phyloP scores from a whole-genome alignment of 176 grass and related monocot genomes.

The Dactylis glomerata region DNA sequence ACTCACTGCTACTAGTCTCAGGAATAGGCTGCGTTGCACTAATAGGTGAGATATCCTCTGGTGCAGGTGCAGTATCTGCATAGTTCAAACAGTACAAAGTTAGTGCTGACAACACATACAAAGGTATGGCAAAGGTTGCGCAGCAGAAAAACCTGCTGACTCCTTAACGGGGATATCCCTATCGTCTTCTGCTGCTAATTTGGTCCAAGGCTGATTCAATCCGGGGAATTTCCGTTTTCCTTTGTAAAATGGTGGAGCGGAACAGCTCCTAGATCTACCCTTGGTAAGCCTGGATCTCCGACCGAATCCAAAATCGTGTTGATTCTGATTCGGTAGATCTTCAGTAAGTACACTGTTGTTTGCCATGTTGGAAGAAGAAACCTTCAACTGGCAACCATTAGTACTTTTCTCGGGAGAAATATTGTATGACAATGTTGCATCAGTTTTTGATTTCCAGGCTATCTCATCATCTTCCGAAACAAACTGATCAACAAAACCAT shows the following conservation, averaged over 20 bases:
- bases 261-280: slow-evolving; percentile 57
- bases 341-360: slow-evolving; percentile 26
- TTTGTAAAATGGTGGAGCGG: slow-evolving; percentile 87
- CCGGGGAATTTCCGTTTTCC: slow-evolving; percentile 66
- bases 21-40: slow-evolving; percentile 51
- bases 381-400: slow-evolving; percentile 18
- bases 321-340: slow-evolving; percentile 32
- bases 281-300: slow-evolving; percentile 30
- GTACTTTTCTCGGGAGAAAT: slow-evolving; percentile 38
- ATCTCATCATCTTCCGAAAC: slow-evolving; percentile 37
- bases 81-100: slow-evolving; percentile 16
- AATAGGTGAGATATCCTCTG: slow-evolving; percentile 24
- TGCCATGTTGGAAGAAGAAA: slow-evolving; percentile 12
- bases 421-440: slow-evolving; percentile 22
- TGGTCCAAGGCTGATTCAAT: slow-evolving; percentile 43
- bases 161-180: slow-evolving; percentile 38
- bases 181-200: slow-evolving; percentile 30
- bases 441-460: slow-evolving; percentile 36
- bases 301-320: slow-evolving; percentile 28
- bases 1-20: slow-evolving; percentile 39
- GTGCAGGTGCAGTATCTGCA: slow-evolving; percentile 35
- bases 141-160: slow-evolving; percentile 43
- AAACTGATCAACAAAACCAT: slow-evolving; percentile 15
- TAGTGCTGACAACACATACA: slow-evolving; percentile 24
- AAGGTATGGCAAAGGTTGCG: not conserved